A percentile compares a stretch with the other conserved stretches of the same genome.
Evolutionary conservation across 805 yeast genomes (phyloP).

Genomic region (Ogataea philodendri): DNA sequence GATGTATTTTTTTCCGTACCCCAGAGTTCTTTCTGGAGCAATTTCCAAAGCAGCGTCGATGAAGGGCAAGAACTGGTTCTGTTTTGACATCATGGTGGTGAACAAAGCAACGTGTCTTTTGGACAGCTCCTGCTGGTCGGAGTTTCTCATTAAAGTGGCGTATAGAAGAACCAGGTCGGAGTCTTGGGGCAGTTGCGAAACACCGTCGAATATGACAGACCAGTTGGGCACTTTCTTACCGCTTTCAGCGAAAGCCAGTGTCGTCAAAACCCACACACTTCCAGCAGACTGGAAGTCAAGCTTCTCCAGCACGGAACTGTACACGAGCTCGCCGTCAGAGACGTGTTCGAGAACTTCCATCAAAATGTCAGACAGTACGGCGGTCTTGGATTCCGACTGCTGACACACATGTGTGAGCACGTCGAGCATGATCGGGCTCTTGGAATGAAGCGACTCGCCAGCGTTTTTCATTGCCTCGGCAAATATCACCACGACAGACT

Average conservation of each 20-base stretch:
- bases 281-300: slow-evolving; percentile 26
- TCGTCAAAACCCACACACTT: slow-evolving; percentile 41
- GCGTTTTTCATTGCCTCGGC: slow-evolving; percentile 76
- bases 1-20: slow-evolving; percentile 45
- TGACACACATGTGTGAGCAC: slow-evolving; percentile 30
- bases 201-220: slow-evolving; percentile 31
- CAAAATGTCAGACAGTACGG: slow-evolving; percentile 58
- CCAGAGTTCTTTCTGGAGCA: slow-evolving; percentile 43
- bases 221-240: slow-evolving; percentile 63
- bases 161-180: slow-evolving; percentile 40
- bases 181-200: slow-evolving; percentile 13
- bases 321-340: slow-evolving; percentile 45
- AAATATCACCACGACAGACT: slow-evolving; percentile 57
- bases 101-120: slow-evolving; percentile 45
- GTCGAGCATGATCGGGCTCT: slow-evolving; percentile 50
- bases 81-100: slow-evolving; percentile 37
- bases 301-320: slow-evolving; percentile 32
- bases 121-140: slow-evolving; percentile 42
- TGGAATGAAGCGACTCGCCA: slow-evolving; percentile 72
- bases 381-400: slow-evolving; percentile 28
- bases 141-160: slow-evolving; percentile 53
- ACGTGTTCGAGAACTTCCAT: slow-evolving; percentile 55
- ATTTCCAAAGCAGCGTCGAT: slow-evolving; percentile 44
- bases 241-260: slow-evolving; percentile 64
- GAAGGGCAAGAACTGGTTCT: slow-evolving; percentile 43